Evolutionary conservation across 257 asterid species (phyloP).

Genomic region (Nicotiana noctiflora): DNA sequence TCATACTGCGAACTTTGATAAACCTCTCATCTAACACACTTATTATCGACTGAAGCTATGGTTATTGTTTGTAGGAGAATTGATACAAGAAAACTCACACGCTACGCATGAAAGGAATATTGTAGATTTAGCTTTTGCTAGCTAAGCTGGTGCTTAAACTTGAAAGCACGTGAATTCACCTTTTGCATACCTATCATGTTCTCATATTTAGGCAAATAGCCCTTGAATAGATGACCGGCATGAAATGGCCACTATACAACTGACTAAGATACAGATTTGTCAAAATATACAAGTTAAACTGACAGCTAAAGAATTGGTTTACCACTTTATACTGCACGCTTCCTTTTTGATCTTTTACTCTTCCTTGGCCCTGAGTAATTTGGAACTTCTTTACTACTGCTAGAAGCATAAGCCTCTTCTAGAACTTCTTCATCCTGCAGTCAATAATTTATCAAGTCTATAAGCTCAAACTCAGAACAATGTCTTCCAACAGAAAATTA

Average conservation of each 20-base stretch:
- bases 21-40: background rate
- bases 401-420: constrained; percentile 70
- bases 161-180: constrained; percentile 8
- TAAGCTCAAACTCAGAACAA: background rate
- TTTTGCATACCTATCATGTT: background rate
- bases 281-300: constrained; percentile 39
- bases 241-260: constrained; percentile 45
- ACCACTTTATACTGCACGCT: constrained; percentile 70
- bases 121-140: background rate
- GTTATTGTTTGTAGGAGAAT: background rate
- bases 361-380: constrained; percentile 53
- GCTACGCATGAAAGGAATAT: background rate
- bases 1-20: background rate
- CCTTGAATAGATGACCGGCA: constrained; percentile 37
- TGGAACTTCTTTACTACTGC: constrained; percentile 51
- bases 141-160: constrained; percentile 11
- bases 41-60: background rate
- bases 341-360: constrained; percentile 81
- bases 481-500: background rate
- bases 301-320: constrained; percentile 32
- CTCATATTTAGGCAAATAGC: constrained; percentile 12
- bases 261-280: constrained; percentile 27
- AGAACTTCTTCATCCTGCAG: constrained; percentile 55
- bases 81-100: constrained; percentile 1
- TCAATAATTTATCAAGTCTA: constrained; percentile 11